Evolutionary conservation across 768 basidiomycete genomes (phyloP), one percentile per base, ranked within the genome.

Genomic region (Russula sp.): DNA sequence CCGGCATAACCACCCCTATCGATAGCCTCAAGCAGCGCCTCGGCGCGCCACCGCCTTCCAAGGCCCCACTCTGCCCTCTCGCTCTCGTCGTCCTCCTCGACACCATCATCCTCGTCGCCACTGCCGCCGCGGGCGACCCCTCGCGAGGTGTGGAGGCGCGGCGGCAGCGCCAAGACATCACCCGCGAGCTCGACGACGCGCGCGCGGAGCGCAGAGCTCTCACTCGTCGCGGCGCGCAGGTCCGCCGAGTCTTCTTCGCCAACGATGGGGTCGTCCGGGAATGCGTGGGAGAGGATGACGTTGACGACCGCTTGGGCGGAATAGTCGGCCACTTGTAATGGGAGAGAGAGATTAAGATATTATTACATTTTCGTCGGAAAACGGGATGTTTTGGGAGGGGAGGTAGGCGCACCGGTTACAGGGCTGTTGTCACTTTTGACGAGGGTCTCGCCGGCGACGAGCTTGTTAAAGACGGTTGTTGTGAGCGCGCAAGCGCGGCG

Each of bases 231-330:
- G 16, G 70, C 72, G 7, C 89, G 83, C 20, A 98, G 75, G 57
- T 93, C 91, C 0, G 83, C 78, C 0, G 96, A 87, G 72, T 97
- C 93, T 74, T 99, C 96, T 74, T 99, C 97, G 37, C 95, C 97
- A 44, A 98, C 87, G 71, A 98, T 91, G 9, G 83, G 83, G 74
- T 98, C 94, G 0, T 79, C 68, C 0, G 95, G 96, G 75, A 97
- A 98, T 0, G 87, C 84, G 13, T 77, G 77, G 16, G 75, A 72
- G 40, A 99, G 82, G 70, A 98, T 88, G 8, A 87, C 80, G 63
- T 88, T 89, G 69, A 99, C 86, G 47, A 98, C 84, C 0, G 95
- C 92, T 71, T 99, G 97, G 0, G 95, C 91, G 4, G 95, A 83
- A 73, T 88, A 94, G 75, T 98, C 97, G 42, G 89, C 97, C 22